These are phyloP conservation scores for Saposhnikovia divaricata DNA, from an alignment of 129 eudicot species.

Conservation along the genomic window DNA sequence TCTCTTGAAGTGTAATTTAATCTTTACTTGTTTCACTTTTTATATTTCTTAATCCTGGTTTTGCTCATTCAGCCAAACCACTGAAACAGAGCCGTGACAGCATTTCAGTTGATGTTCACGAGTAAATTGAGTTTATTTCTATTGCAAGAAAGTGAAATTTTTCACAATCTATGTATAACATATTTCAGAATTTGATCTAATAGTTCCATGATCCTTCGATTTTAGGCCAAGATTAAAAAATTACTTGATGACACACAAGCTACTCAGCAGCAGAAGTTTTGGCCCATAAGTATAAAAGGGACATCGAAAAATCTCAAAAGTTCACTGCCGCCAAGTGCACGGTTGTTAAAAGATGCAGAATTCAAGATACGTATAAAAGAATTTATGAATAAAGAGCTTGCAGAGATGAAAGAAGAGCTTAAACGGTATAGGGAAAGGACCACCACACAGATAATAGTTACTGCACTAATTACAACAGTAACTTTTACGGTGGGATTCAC, in stretches of 20 bases:
- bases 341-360: not conserved
- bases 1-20: too few relatives aligned
- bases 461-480: not conserved
- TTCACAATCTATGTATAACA: too few relatives aligned
- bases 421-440: not conserved
- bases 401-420: not conserved
- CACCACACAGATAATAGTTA: not conserved
- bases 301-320: not conserved
- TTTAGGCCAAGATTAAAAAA: not conserved
- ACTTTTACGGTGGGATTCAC: not conserved
- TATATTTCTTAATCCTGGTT: too few relatives aligned
- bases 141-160: too few relatives aligned
- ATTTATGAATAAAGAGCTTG: not conserved
- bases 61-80: too few relatives aligned
- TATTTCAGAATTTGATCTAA: too few relatives aligned
- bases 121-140: too few relatives aligned
- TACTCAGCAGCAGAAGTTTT: not conserved
- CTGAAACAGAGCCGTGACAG: too few relatives aligned
- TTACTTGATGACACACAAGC: not conserved
- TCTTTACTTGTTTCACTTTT: too few relatives aligned
- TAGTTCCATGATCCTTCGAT: not conserved
- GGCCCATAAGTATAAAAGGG: not conserved
- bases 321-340: not conserved
- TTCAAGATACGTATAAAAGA: not conserved
- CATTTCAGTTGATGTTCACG: too few relatives aligned